A percentile compares a stretch with the other conserved stretches of the same genome.
These are phyloP conservation scores for Alternaria incomplexa DNA, from an alignment of 2,329 filamentous ascomycete genomes.

Conservation along the genomic window DNA sequence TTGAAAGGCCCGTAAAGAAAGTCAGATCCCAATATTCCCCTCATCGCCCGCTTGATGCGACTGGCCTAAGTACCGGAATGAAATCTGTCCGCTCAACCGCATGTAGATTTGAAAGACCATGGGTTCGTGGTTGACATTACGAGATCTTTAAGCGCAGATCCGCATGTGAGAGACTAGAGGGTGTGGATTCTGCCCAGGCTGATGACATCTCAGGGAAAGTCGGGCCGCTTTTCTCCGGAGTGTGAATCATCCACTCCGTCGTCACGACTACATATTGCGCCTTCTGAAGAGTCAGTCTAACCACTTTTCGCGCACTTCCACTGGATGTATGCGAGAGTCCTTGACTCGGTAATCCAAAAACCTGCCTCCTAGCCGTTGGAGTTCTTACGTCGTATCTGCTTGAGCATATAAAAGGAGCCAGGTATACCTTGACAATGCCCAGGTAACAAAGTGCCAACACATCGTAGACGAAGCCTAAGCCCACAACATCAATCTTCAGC, in stretches of 20 bases:
- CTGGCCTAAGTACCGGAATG: background rate
- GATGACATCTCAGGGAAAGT: conserved; percentile 16
- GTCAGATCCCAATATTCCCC: background rate
- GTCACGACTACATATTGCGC: background rate
- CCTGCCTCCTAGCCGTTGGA: background rate
- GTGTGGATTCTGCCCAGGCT: conserved; percentile 5
- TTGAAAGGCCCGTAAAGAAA: conserved; percentile 4
- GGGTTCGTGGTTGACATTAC: conserved; percentile 27
- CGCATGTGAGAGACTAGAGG: conserved; percentile 25
- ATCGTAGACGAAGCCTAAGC: background rate
- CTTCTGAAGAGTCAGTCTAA: background rate
- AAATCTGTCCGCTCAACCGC: background rate
- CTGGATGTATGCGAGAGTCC: background rate
- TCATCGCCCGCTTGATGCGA: conserved; percentile 5
- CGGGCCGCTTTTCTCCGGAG: conserved; percentile 28
- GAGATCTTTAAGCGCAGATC: conserved; percentile 27
- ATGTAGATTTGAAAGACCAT: conserved; percentile 10
- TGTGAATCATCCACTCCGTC: conserved; percentile 1
- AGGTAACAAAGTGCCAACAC: background rate
- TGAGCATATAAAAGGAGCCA: background rate
- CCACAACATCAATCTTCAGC: background rate
- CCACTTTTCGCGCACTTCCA: background rate
- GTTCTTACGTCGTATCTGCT: background rate
- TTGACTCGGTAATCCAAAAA: background rate
- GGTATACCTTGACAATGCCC: background rate